These are phyloP conservation scores for Tuber brumale DNA, from an alignment of 495 filamentous ascomycete genomes.

Conservation along the genomic window DNA sequence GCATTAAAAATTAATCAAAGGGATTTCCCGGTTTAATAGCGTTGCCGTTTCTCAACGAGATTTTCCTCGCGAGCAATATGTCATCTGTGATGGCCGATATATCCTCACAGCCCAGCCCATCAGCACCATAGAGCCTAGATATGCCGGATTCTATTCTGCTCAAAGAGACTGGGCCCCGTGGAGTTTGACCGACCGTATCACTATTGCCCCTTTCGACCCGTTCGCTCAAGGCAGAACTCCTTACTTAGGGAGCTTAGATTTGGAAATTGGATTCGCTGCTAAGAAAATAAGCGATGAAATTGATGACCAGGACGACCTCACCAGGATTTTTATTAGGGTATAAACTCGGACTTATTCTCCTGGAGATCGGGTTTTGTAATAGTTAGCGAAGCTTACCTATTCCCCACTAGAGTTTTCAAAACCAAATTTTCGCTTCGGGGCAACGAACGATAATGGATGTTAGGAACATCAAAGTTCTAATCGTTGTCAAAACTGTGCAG, in stretches of 20 bases:
- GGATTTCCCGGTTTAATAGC: slow-evolving; percentile 33
- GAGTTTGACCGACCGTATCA: slow-evolving; percentile 68
- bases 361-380: not conserved
- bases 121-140: slow-evolving; percentile 63
- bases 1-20: not conserved
- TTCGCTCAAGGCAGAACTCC: slow-evolving; percentile 62
- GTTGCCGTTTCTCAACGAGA: slow-evolving; percentile 70
- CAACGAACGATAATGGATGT: slow-evolving; percentile 82
- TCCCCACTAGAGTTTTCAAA: slow-evolving; percentile 58
- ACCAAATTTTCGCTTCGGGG: slow-evolving; percentile 83
- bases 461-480: slow-evolving; percentile 63
- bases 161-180: slow-evolving; percentile 82
- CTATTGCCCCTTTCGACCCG: slow-evolving; percentile 70
- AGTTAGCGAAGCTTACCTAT: slow-evolving; percentile 22
- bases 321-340: slow-evolving; percentile 60
- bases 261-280: slow-evolving; percentile 79
- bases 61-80: slow-evolving; percentile 61
- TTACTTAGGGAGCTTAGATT: slow-evolving; percentile 71
- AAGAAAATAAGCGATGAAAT: slow-evolving; percentile 60
- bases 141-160: slow-evolving; percentile 75
- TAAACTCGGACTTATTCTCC: slow-evolving; percentile 5
- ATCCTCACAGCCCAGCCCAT: slow-evolving; percentile 74
- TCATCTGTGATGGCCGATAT: slow-evolving; percentile 62
- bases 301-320: slow-evolving; percentile 79
- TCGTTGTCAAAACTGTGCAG: slow-evolving; percentile 75